A percentile compares a stretch with the other conserved stretches of the same genome.
Evolutionary conservation across 352 stramenopile species (phyloP).

Genomic region (Peronospora belbahrii): DNA sequence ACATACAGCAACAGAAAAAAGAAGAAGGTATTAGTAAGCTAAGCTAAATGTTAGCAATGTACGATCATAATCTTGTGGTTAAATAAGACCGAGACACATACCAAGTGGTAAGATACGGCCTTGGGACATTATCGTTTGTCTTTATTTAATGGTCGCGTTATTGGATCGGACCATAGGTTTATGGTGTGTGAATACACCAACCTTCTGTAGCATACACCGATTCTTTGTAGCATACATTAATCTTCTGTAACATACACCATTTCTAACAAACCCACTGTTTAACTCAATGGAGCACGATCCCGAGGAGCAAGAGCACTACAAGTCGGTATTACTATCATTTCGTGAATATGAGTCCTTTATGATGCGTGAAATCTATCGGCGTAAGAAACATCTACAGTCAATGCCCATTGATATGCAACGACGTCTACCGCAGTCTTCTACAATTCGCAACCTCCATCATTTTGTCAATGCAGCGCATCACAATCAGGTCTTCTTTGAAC

Average conservation of each 20-base stretch:
- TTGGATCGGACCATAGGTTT: too few relatives aligned
- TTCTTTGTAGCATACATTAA: constrained; percentile 8
- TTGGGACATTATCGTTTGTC: constrained; percentile 48
- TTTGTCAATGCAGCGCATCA: constrained; percentile 73
- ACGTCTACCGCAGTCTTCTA: constrained; percentile 60
- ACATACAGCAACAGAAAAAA: not conserved
- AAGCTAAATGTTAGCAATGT: too few relatives aligned
- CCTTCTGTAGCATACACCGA: not conserved
- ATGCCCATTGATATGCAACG: constrained; percentile 69
- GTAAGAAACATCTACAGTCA: constrained; percentile 74
- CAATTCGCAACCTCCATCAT: constrained; percentile 66
- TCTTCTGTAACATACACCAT: not conserved
- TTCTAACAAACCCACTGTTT: too few relatives aligned
- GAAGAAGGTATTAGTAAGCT: too few relatives aligned
- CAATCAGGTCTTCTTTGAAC: constrained; percentile 77
- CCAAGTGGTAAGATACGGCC: constrained; percentile 73
- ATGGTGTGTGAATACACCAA: too few relatives aligned
- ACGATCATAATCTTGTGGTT: too few relatives aligned
- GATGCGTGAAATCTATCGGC: constrained; percentile 77
- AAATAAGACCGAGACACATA: too few relatives aligned
- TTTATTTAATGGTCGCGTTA: constrained; percentile 15
- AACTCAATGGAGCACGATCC: constrained; percentile 41
- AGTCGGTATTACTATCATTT: constrained; percentile 78
- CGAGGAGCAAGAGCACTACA: constrained; percentile 78
- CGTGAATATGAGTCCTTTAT: constrained; percentile 79